Evolutionary conservation across 164 flowering plant species (phyloP).

Genomic region (Akebia trifoliata): DNA sequence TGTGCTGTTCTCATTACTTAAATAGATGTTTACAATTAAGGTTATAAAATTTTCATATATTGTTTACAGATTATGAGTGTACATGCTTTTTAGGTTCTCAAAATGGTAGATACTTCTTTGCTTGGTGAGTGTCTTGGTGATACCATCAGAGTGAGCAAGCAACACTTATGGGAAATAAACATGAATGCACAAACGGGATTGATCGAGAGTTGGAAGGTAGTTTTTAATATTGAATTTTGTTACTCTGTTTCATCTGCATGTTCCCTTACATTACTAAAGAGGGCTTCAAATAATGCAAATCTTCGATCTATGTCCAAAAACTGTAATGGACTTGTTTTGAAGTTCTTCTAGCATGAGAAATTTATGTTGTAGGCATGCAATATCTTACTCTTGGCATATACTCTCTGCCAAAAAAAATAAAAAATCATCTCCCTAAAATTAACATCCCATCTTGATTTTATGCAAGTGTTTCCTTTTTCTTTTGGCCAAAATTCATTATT

Average conservation of each 20-base stretch:
- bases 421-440: too few relatives aligned
- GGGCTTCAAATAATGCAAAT: not conserved
- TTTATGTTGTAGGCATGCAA: too few relatives aligned
- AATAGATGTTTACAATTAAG: too few relatives aligned
- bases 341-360: not conserved
- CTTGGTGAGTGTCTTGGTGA: constrained; percentile 41
- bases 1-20: constrained; percentile 12
- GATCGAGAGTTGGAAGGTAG: constrained; percentile 91
- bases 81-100: constrained; percentile 44
- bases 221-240: constrained; percentile 1
- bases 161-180: constrained; percentile 55
- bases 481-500: too few relatives aligned
- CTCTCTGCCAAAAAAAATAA: too few relatives aligned
- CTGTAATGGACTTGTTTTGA: not conserved
- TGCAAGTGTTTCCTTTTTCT: too few relatives aligned
- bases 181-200: constrained; percentile 57
- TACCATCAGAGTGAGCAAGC: constrained; percentile 39
- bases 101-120: constrained; percentile 32
- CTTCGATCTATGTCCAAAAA: too few relatives aligned
- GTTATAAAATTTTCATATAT: too few relatives aligned
- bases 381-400: too few relatives aligned
- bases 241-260: not conserved
- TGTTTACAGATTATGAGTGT: constrained; percentile 1
- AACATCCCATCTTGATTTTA: too few relatives aligned
- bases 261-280: not conserved